Evolutionary conservation across 352 stramenopile species (phyloP), one percentile per base, ranked within the genome.

Genomic region (Globisporangium barbulae): DNA sequence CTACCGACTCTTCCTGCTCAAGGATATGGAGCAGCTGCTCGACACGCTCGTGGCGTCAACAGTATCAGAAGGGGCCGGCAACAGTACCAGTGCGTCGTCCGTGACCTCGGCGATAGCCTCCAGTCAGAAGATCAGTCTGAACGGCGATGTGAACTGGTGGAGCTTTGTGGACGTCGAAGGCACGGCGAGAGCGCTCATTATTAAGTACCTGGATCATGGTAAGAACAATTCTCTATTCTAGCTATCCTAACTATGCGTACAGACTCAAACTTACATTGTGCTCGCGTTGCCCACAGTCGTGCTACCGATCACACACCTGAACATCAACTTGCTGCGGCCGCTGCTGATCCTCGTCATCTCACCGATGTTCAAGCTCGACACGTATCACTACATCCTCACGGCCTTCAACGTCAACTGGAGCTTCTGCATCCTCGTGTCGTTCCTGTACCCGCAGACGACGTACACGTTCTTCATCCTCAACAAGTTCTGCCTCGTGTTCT

Each of bases 401-500:
- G 72, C 74, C 15, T 86, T 91, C 61, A 76, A 56, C 5, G 64
- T 89, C 30, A 92, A 89, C 59, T 58, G 91, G n/a, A 72, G 73
- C 48, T 93, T 88, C 52, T 88, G 65, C 49, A 55, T 91, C 13
- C 67, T 91, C 25, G 76, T 92, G n/a, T 70, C 81, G 5, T 21
- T 84, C 9, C 65, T 83, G 62, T 91, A 83, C 42, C 85, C 85
- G 17, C 67, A 83, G n/a, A 85, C 82, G 35, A 73, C 70, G 21
- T 82, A 74, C 10, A 61, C 75, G 12, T 78, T 78, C 35, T 89
- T 80, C 72, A 88, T 91, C 50, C 28, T 77, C 30, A 90, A 89
- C 72, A 90, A 91, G 64, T 91, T 91, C 47, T 64, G 86, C 53
- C 68, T 91, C 37, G 73, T 93, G 17, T 89, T 89, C 53, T 78